Percentiles rank a stretch among this genome's conserved stretches.
phyloP scores from a whole-genome alignment of 306 rosid species.

The Vigna radiata region DNA sequence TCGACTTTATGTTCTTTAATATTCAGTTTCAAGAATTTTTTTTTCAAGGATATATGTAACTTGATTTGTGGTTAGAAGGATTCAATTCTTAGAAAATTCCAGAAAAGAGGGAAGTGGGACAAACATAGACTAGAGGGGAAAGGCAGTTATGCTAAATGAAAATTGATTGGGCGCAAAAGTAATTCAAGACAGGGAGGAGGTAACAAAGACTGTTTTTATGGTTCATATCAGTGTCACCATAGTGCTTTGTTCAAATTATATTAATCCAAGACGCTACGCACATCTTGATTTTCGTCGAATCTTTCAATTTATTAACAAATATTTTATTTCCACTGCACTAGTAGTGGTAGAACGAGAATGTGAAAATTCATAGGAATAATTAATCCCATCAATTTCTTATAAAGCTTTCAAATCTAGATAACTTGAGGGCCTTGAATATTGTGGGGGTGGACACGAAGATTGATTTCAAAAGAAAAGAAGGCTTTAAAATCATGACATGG shows the following conservation, averaged over 20 bases:
- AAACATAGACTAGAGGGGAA: neutral
- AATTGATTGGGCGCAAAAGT: neutral
- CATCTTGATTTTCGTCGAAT: neutral
- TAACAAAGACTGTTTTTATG: too few relatives aligned
- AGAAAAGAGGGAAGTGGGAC: neutral
- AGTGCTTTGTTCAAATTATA: neutral
- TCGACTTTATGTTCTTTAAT: neutral
- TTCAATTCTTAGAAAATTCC: neutral
- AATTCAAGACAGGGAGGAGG: neutral
- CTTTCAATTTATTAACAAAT: neutral
- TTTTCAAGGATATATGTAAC: too few relatives aligned
- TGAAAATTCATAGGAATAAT: neutral
- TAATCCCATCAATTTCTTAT: neutral
- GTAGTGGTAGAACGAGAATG: conserved; percentile 13
- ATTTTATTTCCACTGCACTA: neutral
- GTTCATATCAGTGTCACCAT: too few relatives aligned
- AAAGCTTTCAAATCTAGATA: conserved; percentile 2
- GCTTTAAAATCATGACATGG: neutral
- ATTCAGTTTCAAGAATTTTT: too few relatives aligned
- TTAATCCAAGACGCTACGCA: neutral
- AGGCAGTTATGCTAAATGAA: neutral
- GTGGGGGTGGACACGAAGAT: neutral
- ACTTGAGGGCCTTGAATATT: conserved; percentile 12
- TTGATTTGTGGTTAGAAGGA: too few relatives aligned
- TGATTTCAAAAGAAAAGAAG: conserved; percentile 15